phyloP scores from a whole-genome alignment of 164 flowering plant species.

The Dillenia turbinata region DNA sequence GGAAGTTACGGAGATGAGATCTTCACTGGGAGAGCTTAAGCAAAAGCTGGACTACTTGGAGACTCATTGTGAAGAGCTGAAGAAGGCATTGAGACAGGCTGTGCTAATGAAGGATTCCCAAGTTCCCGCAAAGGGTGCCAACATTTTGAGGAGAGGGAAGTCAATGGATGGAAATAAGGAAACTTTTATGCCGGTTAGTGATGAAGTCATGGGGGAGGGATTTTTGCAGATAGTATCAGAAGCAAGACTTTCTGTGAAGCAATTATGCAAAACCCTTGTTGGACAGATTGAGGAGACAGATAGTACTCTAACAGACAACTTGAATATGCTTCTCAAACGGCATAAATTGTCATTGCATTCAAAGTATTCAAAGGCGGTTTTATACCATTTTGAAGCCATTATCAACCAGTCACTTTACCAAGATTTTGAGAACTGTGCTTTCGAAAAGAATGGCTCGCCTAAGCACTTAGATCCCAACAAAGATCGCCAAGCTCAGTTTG shows the following conservation, averaged over 20 bases:
- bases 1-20: slow-evolving; percentile 77
- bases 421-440: slow-evolving; percentile 80
- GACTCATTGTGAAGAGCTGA: slow-evolving; percentile 75
- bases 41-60: slow-evolving; percentile 72
- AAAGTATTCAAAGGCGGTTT: slow-evolving; percentile 57
- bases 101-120: slow-evolving; percentile 32
- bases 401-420: slow-evolving; percentile 77
- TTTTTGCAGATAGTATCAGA: slow-evolving; percentile 88
- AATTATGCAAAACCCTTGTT: slow-evolving; percentile 67
- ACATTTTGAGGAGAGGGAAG: slow-evolving; percentile 36
- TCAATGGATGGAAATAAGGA: slow-evolving; percentile 34
- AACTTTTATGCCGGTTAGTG: slow-evolving; percentile 50
- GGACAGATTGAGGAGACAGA: slow-evolving; percentile 64
- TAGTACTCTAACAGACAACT: slow-evolving; percentile 36
- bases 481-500: slow-evolving; percentile 62
- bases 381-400: slow-evolving; percentile 82
- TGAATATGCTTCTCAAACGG: slow-evolving; percentile 69
- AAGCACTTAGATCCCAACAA: slow-evolving; percentile 64
- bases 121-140: slow-evolving; percentile 25
- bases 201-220: slow-evolving; percentile 86
- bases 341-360: slow-evolving; percentile 53
- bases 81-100: slow-evolving; percentile 58
- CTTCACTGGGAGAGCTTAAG: slow-evolving; percentile 61
- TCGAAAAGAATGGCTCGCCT: slow-evolving; percentile 72
- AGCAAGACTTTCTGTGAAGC: slow-evolving; percentile 77